Evolutionary conservation across 208 protist genomes (phyloP).

Genomic region (Balamuthia mandrillaris): DNA sequence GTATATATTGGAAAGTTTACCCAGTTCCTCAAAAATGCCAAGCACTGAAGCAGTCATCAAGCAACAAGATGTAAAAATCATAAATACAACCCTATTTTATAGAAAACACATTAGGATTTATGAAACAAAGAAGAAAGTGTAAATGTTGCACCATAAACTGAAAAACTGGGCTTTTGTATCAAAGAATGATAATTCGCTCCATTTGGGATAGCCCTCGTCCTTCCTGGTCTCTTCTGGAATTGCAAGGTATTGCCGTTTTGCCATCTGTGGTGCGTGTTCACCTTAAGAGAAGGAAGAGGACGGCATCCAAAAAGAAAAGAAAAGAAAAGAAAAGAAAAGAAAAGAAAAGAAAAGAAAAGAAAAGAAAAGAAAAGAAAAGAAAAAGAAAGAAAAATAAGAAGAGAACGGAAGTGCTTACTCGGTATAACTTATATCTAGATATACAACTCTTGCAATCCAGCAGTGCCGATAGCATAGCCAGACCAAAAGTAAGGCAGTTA

Average conservation of each 20-base stretch:
- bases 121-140: neutral
- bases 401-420: no score
- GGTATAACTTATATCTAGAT: no score
- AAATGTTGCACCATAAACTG: neutral
- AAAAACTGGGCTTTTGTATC: slow-evolving; percentile 1
- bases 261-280: neutral
- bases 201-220: slow-evolving; percentile 16
- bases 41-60: slow-evolving; percentile 14
- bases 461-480: no score
- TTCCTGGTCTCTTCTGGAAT: neutral
- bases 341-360: no score
- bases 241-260: neutral
- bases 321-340: neutral
- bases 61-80: neutral
- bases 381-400: no score
- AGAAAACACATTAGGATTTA: neutral
- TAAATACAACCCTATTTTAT: neutral
- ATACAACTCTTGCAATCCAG: no score
- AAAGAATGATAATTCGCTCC: neutral
- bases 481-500: neutral
- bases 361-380: no score
- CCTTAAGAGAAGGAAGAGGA: slow-evolving; percentile 26
- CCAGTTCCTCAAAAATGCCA: slow-evolving; percentile 6
- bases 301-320: neutral
- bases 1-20: no score